A percentile compares a stretch with the other conserved stretches of the same genome.
These are phyloP conservation scores for Zygoascus flipseniorum DNA, from an alignment of 805 yeast species.

Conservation along the genomic window DNA sequence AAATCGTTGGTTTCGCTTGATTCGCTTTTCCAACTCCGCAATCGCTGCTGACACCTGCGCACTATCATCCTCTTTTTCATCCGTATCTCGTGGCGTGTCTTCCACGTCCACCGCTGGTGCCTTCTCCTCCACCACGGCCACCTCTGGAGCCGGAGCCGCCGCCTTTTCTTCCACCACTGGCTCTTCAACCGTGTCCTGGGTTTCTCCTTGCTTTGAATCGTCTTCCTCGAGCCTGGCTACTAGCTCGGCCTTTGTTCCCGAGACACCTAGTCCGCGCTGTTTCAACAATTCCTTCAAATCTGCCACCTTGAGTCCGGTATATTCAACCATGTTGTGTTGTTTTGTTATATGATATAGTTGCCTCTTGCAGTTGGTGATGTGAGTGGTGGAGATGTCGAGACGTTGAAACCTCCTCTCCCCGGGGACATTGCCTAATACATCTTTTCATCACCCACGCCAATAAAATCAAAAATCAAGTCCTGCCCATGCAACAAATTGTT, in stretches of 20 bases:
- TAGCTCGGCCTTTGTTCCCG: constrained; percentile 78
- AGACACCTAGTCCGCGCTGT: constrained; percentile 52
- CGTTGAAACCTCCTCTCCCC: too few species aligned
- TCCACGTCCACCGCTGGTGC: constrained; percentile 13
- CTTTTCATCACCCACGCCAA: too few species aligned
- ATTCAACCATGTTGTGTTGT: constrained; percentile 14
- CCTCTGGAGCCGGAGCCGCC: neutral
- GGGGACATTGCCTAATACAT: too few species aligned
- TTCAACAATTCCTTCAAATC: constrained; percentile 76
- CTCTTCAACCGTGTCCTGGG: constrained; percentile 2
- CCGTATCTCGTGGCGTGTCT: constrained; percentile 10
- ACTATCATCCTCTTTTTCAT: constrained; percentile 12
- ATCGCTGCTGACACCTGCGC: constrained; percentile 42
- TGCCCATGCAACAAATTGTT: too few species aligned
- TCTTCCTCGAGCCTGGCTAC: constrained; percentile 53
- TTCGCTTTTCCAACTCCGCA: constrained; percentile 56
- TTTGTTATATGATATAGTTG: neutral
- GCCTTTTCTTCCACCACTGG: neutral
- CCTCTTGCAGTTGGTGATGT: neutral
- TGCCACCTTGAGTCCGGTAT: constrained; percentile 40
- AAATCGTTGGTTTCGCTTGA: constrained; percentile 69
- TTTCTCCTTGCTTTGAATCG: constrained; percentile 33
- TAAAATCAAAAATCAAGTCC: too few species aligned
- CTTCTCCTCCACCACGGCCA: neutral
- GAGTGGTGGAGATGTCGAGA: too few species aligned